Evolutionary conservation across 208 protist genomes (phyloP), one percentile per base, ranked within the genome.

Genomic region (Wallacemonas sp.): DNA sequence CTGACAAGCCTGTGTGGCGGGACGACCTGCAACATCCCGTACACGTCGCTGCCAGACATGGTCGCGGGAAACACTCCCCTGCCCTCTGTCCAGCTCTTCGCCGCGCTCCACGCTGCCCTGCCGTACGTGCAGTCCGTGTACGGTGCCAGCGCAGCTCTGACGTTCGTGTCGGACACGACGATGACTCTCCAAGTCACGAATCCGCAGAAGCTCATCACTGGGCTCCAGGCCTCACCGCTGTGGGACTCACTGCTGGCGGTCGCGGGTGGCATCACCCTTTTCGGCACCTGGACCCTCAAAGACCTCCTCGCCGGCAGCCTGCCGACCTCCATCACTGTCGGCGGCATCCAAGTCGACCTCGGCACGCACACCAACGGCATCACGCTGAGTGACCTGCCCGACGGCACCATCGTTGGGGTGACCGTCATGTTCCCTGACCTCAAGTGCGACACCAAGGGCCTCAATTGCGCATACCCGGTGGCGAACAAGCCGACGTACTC

Each of bases 301-400:
- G 48, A 55, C 48, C 48, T 55, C 26, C 16, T 55, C 18, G 48
- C 25, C 48, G 48, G 48, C 26, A 55, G 22, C 8, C 26, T 55
- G 11, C 48, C 48, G 8, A 55, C 10, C 26, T 3, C 7, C 16
- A 10, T 55, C 22, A 32, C 48, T 8, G 25, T 55, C n/a, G 48
- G 48, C 18, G 48, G 23, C 48, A 5, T 55, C 8, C 3, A 25
- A 3, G 11, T 55, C 48, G 22, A 10, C 4, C 48, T 55, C 48
- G 48, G 48, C 26, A n/a, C 20, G 16, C 48, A 55, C 26, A 26
- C 48, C 8, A 23, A 55, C 48, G 48, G 22, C 48, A 55, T 55
- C 48, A 55, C 48, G 10, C 11, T 55, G 7, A 8, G 0, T 5
- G 48, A 55, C 22, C n/a, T 55, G 7, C 48, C 48, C 3, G 48